Percentiles rank a stretch among this genome's conserved stretches.
These are phyloP conservation scores for Gamarada debralockiae DNA, from an alignment of 495 filamentous ascomycete genomes.

Conservation along the genomic window DNA sequence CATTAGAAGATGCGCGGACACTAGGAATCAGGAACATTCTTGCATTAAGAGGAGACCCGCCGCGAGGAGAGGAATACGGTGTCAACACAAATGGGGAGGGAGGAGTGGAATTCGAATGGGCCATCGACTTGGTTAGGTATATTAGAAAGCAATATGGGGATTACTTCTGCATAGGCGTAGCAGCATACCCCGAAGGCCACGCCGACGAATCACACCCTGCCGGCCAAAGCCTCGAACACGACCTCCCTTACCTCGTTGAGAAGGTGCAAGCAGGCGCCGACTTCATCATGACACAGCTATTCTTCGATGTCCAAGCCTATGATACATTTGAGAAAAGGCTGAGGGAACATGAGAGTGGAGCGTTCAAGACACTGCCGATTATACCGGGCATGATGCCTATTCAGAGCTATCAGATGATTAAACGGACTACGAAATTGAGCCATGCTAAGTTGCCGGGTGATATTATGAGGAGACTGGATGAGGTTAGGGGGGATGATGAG, in stretches of 20 bases:
- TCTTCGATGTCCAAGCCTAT: constrained; percentile 86
- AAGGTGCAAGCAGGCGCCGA: constrained; percentile 91
- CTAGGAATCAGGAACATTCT: constrained; percentile 92
- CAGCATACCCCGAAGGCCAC: constrained; percentile 93
- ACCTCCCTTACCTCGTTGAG: constrained; percentile 86
- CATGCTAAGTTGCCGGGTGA: constrained; percentile 74
- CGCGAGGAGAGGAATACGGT: constrained; percentile 81
- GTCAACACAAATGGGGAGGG: constrained; percentile 46
- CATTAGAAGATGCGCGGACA: constrained; percentile 88
- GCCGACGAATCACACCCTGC: constrained; percentile 81
- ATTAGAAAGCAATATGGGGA: constrained; percentile 82
- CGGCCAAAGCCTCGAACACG: constrained; percentile 71
- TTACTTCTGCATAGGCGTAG: constrained; percentile 96
- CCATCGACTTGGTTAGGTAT: constrained; percentile 85
- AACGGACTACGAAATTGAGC: constrained; percentile 90
- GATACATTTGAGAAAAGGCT: constrained; percentile 71
- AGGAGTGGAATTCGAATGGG: constrained; percentile 83
- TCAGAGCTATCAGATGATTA: constrained; percentile 94
- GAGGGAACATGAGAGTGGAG: constrained; percentile 76
- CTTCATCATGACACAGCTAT: constrained; percentile 99
- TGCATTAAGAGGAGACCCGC: constrained; percentile 90
- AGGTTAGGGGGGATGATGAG: constrained; percentile 84
- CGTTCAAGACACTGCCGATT: constrained; percentile 85
- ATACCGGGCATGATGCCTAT: constrained; percentile 97
- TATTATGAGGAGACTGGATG: constrained; percentile 69